Evolutionary conservation across 441 rosid genomes (phyloP).

Genomic region (Syzygium malaccense): DNA sequence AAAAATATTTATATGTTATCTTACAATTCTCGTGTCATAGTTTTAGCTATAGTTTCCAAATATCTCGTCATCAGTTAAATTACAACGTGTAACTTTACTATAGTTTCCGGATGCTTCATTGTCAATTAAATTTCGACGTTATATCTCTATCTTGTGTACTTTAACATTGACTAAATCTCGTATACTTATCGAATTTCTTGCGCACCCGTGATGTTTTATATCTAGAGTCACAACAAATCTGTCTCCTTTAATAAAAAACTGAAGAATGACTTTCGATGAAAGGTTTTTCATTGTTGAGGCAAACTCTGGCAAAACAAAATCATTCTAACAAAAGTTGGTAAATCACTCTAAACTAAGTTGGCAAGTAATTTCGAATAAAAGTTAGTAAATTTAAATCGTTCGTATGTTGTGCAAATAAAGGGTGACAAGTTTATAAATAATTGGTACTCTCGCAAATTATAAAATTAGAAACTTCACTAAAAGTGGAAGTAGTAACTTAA

Average conservation of each 20-base stretch:
- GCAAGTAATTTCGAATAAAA: not conserved
- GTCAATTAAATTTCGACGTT: not conserved
- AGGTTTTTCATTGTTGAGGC: not conserved
- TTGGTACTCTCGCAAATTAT: not conserved
- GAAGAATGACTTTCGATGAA: not conserved
- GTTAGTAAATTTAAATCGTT: not conserved
- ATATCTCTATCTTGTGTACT: not conserved
- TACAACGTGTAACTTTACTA: not conserved
- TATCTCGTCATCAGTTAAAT: not conserved
- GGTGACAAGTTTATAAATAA: not conserved
- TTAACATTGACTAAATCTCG: not conserved
- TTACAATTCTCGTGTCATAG: not conserved
- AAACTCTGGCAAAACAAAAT: not conserved
- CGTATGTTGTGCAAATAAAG: not conserved
- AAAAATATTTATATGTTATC: not conserved
- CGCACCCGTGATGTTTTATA: not conserved
- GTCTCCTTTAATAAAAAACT: not conserved
- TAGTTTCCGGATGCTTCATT: not conserved
- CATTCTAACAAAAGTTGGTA: not conserved
- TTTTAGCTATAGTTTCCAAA: not conserved
- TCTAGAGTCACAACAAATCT: not conserved
- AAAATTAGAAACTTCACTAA: not conserved
- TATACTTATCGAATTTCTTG: not conserved
- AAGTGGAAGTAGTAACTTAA: not conserved
- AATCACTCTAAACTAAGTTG: not conserved